A percentile compares a stretch with the other conserved stretches of the same genome.
phyloP scores from a whole-genome alignment of 2,329 filamentous ascomycete species.

The Pseudogymnoascus destructans region DNA sequence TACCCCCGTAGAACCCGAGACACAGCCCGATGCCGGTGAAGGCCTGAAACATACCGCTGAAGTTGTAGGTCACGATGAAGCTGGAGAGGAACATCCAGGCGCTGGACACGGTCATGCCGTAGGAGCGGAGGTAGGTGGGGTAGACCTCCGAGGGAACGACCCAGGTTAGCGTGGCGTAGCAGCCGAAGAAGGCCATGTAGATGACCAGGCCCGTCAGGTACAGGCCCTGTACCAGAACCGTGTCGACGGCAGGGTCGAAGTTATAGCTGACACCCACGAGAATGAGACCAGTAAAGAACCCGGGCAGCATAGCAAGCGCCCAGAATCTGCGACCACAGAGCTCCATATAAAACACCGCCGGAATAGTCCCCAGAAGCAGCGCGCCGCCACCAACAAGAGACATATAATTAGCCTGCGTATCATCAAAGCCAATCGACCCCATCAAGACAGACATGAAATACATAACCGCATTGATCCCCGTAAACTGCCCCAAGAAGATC shows the following conservation, averaged over 20 bases:
- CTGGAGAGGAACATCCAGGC: conserved; percentile 56
- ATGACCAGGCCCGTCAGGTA: conserved; percentile 56
- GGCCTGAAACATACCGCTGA: conserved; percentile 53
- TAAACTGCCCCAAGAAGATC: conserved; percentile 58
- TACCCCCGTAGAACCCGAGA: conserved; percentile 62
- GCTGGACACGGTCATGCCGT: conserved; percentile 61
- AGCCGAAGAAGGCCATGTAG: conserved; percentile 58
- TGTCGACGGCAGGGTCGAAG: neutral
- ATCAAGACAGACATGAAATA: conserved; percentile 62
- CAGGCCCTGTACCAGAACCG: conserved; percentile 40
- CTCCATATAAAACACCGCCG: conserved; percentile 59
- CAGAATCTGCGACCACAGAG: conserved; percentile 60
- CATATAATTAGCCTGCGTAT: conserved; percentile 55
- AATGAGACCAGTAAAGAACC: conserved; percentile 57
- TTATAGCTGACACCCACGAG: conserved; percentile 50
- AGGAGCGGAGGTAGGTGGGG: conserved; percentile 57
- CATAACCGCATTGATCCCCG: conserved; percentile 56
- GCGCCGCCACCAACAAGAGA: conserved; percentile 58
- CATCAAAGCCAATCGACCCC: conserved; percentile 52
- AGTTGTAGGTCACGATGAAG: conserved; percentile 67
- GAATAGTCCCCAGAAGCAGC: conserved; percentile 53
- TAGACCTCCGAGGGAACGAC: conserved; percentile 57
- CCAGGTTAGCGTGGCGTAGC: conserved; percentile 52
- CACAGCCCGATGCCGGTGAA: conserved; percentile 53
- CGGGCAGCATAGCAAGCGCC: conserved; percentile 58